phyloP scores from a whole-genome alignment of 2,329 filamentous ascomycete species.

The Piedraia hortae region DNA sequence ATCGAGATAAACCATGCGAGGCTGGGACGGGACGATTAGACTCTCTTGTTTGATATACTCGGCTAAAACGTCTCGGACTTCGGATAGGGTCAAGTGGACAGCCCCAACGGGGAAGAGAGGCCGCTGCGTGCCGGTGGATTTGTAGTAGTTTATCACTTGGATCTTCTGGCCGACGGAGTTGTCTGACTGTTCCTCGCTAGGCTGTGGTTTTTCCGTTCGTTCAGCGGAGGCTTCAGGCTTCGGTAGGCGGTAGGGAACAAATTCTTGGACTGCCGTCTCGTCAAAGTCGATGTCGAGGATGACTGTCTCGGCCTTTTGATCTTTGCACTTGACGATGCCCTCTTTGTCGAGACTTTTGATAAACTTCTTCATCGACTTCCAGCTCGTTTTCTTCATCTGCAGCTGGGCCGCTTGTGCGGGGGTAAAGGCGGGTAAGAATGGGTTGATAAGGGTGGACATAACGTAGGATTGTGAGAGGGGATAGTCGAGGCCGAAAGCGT shows the following conservation, averaged over 20 bases:
- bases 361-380: constrained; percentile 44
- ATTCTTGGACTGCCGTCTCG: constrained; percentile 24
- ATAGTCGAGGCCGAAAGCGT: constrained; percentile 29
- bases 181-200: constrained; percentile 13
- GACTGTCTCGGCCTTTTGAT: constrained; percentile 34
- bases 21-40: constrained; percentile 28
- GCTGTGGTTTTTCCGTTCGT: constrained; percentile 13
- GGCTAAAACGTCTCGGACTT: constrained; percentile 29
- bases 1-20: constrained; percentile 32
- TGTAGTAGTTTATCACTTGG: constrained; percentile 26
- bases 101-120: constrained; percentile 19
- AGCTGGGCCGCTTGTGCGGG: constrained; percentile 27
- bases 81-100: constrained; percentile 27
- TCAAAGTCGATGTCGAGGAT: constrained; percentile 38
- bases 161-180: constrained; percentile 20
- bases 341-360: constrained; percentile 39
- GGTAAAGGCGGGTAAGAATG: constrained; percentile 32
- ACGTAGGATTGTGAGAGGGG: constrained; percentile 35
- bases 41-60: constrained; percentile 31
- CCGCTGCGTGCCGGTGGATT: constrained; percentile 28
- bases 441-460: constrained; percentile 36
- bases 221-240: constrained; percentile 17
- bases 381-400: constrained; percentile 42
- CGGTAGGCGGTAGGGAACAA: constrained; percentile 34
- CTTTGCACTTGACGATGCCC: constrained; percentile 34